Conservation (phyloP, 106 monocot species). For the Dioscorea alata region DNA sequence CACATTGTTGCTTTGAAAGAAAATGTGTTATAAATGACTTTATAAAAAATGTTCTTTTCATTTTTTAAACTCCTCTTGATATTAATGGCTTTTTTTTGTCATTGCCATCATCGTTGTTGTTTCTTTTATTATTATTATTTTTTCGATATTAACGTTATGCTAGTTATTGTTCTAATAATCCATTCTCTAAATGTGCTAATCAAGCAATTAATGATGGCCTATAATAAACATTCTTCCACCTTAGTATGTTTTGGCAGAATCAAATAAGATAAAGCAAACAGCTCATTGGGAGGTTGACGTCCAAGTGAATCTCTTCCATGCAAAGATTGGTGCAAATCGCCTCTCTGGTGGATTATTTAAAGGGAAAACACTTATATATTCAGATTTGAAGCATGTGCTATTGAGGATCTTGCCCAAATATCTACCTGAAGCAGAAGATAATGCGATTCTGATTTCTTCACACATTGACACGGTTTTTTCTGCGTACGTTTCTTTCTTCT, state of each 20-base stretch:
- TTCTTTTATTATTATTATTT: too few relatives aligned
- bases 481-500: constrained; percentile 45
- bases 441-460: constrained; percentile 82
- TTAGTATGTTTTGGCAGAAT: constrained; percentile 83
- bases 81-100: too few relatives aligned
- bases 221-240: constrained; percentile 19
- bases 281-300: constrained; percentile 99
- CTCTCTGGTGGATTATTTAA: constrained; percentile 68
- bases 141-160: too few relatives aligned
- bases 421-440: constrained; percentile 74
- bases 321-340: constrained; percentile 59
- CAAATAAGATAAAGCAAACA: constrained; percentile 76
- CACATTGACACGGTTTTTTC: constrained; percentile 98
- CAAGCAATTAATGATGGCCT: neutral
- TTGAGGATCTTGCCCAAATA: constrained; percentile 90
- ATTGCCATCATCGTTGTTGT: too few relatives aligned
- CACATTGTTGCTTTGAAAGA: too few relatives aligned
- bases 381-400: constrained; percentile 91
- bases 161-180: too few relatives aligned
- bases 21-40: too few relatives aligned
- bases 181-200: too few relatives aligned
- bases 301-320: constrained; percentile 75
- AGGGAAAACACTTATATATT: constrained; percentile 87
- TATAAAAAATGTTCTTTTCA: too few relatives aligned
- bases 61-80: too few relatives aligned